Evolutionary conservation across 2,329 filamentous ascomycete genomes (phyloP).

Genomic region (Ophiocordyceps camponoti-leonardi): DNA sequence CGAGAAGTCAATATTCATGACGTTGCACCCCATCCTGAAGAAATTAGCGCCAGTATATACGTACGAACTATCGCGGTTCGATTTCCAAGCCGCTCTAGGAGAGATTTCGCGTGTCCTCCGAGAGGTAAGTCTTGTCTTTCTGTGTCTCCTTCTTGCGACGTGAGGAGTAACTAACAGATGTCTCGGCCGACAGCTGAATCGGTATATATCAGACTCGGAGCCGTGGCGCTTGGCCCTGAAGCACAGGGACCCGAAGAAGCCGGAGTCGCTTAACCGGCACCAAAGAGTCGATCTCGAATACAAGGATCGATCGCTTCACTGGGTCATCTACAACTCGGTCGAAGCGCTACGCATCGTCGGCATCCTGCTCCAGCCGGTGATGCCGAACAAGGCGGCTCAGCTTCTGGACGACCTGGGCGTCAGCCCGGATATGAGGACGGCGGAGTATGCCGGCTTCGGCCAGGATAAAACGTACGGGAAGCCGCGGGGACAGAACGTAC

Average conservation of each 20-base stretch:
- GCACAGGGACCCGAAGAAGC: conserved; percentile 14
- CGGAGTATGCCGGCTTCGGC: conserved; percentile 43
- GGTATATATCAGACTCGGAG: conserved; percentile 35
- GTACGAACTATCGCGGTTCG: no score
- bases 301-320: conserved; percentile 20
- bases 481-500: conserved; percentile 7
- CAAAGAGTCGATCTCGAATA: no score
- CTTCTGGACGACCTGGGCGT: conserved; percentile 71
- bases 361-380: conserved; percentile 80
- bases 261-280: conserved; percentile 4
- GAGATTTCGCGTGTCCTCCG: conserved; percentile 44
- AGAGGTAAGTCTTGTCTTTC: conserved; percentile 24
- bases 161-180: conserved; percentile 3
- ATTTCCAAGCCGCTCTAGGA: no score
- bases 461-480: conserved; percentile 55
- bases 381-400: conserved; percentile 58
- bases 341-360: conserved; percentile 66
- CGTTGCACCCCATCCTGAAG: not conserved
- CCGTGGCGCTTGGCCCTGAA: conserved; percentile 47
- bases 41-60: no score
- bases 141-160: not conserved
- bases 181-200: conserved; percentile 17
- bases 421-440: conserved; percentile 37
- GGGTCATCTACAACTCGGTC: conserved; percentile 49
- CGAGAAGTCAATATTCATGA: not conserved